Base-by-base conservation (phyloP, 495 filamentous ascomycete genomes). In the Neurospora terricola region DNA sequence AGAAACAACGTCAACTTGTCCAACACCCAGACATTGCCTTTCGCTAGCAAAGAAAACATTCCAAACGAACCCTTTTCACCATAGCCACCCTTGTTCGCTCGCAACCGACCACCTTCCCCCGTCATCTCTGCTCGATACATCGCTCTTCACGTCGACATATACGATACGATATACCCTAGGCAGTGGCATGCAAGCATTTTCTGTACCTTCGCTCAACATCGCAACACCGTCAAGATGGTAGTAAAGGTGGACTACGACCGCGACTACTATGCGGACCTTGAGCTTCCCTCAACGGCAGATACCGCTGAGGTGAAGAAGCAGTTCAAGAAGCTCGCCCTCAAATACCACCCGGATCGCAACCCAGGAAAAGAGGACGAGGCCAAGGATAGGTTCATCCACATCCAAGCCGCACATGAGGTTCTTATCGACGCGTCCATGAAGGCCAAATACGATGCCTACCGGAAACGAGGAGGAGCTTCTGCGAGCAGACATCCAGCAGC, bases 271-370 rank as follows among this genome's bases (percentile, higher is more conserved):
- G 88, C 89, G 54, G 94, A 97, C 82, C 86, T 97, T 38, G 92
- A 91, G 70, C 79, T 97, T 12, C 76, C 85, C 0, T 80, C 88
- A 9, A 85, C 82, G 72, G 92, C 91, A 42, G 88, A 91, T 73
- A 76, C 85, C 5, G 87, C 88, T 5, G 93, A 96, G 43, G 88
- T 97, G 76, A 96, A 93, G 81, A 94, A 90, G 82, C 91, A 94
- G 76, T 98, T 94, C 83, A 88, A 89, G 76, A 94, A 93, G 81
- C 86, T 97, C 76, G 94, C 94, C 40, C 86, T 96, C 36, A 90
- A 90, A 77, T 96, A 90, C 76, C 94, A 98, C 78, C 94, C 94
- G 8, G 94, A 98, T 79, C 90, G 94, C 59, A 97, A 98, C 76
- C 92, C 90, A 5, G 94, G 94, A 59, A 86, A 87, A 74, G 94